Percentiles rank a stretch among this genome's conserved stretches.
These are phyloP conservation scores for Ettlia oleoabundans DNA, from an alignment of 139 green algal species.

Conservation along the genomic window DNA sequence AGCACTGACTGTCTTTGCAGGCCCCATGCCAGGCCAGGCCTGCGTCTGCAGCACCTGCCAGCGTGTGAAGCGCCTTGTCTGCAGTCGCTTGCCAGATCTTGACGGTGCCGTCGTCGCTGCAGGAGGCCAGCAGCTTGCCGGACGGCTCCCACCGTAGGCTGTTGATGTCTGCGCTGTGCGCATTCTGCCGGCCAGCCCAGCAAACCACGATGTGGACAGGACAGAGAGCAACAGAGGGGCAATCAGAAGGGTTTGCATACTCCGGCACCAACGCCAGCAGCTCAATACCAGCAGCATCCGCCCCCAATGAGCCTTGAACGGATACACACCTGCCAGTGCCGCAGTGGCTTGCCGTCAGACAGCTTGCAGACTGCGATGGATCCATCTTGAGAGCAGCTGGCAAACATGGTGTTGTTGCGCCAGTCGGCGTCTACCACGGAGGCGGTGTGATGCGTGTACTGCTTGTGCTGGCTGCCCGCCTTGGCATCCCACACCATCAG, in stretches of 20 bases:
- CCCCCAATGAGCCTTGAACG: background rate
- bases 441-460: constrained; percentile 49
- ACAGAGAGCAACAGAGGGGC: no score
- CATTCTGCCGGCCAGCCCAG: constrained; percentile 45
- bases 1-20: no score
- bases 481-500: constrained; percentile 83
- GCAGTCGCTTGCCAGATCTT: constrained; percentile 60
- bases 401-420: constrained; percentile 89
- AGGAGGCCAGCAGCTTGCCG: constrained; percentile 67
- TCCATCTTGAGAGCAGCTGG: constrained; percentile 89
- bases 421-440: constrained; percentile 94
- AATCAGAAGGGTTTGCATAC: background rate
- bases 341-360: constrained; percentile 68
- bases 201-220: no score
- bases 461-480: constrained; percentile 20
- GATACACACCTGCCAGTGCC: constrained; percentile 54
- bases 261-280: no score
- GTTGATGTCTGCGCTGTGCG: constrained; percentile 93
- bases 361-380: constrained; percentile 89
- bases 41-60: constrained; percentile 29
- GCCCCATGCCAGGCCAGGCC: no score
- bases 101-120: constrained; percentile 72
- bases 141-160: constrained; percentile 86
- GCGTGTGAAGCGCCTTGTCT: constrained; percentile 32
- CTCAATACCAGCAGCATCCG: background rate